These are phyloP conservation scores for Botryotinia globosa DNA, from an alignment of 2,329 filamentous ascomycete species.

Conservation along the genomic window DNA sequence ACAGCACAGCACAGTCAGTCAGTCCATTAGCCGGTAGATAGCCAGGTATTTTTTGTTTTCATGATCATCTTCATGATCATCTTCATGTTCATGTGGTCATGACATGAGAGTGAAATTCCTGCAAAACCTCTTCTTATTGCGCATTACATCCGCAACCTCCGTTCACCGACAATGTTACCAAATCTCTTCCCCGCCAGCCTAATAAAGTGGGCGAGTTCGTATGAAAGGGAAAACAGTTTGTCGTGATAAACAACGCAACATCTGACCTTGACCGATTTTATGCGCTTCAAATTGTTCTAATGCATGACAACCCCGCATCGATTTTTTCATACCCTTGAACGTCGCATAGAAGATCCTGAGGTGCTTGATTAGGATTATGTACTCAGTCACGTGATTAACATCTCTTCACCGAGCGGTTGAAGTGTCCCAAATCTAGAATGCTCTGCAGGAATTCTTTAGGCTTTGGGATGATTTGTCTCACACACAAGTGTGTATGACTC, in stretches of 20 bases:
- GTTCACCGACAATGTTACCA: constrained; percentile 17
- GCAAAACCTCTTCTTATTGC: background rate
- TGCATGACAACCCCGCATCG: constrained; percentile 9
- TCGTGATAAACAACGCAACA: constrained; percentile 15
- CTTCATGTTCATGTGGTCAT: constrained; percentile 17
- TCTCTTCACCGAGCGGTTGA: background rate
- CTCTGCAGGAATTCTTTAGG: background rate
- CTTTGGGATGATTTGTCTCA: constrained; percentile 1
- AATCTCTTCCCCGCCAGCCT: constrained; percentile 5
- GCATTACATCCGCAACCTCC: constrained; percentile 8
- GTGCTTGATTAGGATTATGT: background rate
- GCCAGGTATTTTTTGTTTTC: background rate
- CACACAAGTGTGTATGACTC: background rate
- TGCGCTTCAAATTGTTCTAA: constrained; percentile 12
- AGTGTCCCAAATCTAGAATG: background rate
- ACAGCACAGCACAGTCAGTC: background rate
- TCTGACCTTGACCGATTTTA: constrained; percentile 20
- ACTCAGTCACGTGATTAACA: background rate
- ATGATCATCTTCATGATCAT: too few species aligned
- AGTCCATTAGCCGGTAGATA: constrained; percentile 3
- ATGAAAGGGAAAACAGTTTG: constrained; percentile 9
- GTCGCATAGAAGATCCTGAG: background rate
- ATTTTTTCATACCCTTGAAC: constrained; percentile 13
- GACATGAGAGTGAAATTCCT: constrained; percentile 7
- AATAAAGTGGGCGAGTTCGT: constrained; percentile 17